phyloP scores from a whole-genome alignment of 2,329 filamentous ascomycete species.

The Aureobasidium sp. region DNA sequence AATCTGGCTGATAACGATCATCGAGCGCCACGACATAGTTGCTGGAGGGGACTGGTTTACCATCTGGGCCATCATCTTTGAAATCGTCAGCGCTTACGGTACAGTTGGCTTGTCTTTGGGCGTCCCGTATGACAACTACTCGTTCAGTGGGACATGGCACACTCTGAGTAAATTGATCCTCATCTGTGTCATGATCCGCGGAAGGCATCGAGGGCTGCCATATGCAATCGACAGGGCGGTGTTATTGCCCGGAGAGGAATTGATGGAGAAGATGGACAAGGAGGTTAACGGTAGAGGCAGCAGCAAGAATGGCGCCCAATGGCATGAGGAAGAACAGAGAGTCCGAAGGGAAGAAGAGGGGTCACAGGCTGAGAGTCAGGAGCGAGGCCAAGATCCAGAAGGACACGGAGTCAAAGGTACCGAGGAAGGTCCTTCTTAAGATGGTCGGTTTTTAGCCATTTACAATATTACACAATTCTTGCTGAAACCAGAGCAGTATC shows the following conservation, averaged over 20 bases:
- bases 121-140: conserved; percentile 31
- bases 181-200: conserved; percentile 43
- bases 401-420: not conserved
- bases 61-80: conserved; percentile 33
- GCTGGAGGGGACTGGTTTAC: conserved; percentile 20
- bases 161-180: conserved; percentile 42
- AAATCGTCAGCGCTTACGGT: conserved; percentile 28
- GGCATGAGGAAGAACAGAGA: not conserved
- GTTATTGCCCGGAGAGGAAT: conserved; percentile 24
- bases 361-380: not conserved
- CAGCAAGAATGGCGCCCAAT: not conserved
- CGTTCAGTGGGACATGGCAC: conserved; percentile 37
- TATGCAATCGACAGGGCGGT: conserved; percentile 39
- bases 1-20: conserved; percentile 32
- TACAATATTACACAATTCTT: not conserved
- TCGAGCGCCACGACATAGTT: conserved; percentile 22
- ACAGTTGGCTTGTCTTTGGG: conserved; percentile 26
- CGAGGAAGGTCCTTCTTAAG: not conserved
- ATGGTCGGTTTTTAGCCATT: not conserved
- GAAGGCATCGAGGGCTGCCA: conserved; percentile 42
- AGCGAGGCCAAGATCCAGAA: not conserved
- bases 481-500: too few species aligned
- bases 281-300: conserved; percentile 18
- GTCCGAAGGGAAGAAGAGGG: not conserved
- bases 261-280: conserved; percentile 27